Percentiles rank a stretch among this genome's conserved stretches.
These are phyloP conservation scores for Sphagnum contortum DNA, from an alignment of 225 moss, liverwort and hornwort genomes.

Conservation along the genomic window DNA sequence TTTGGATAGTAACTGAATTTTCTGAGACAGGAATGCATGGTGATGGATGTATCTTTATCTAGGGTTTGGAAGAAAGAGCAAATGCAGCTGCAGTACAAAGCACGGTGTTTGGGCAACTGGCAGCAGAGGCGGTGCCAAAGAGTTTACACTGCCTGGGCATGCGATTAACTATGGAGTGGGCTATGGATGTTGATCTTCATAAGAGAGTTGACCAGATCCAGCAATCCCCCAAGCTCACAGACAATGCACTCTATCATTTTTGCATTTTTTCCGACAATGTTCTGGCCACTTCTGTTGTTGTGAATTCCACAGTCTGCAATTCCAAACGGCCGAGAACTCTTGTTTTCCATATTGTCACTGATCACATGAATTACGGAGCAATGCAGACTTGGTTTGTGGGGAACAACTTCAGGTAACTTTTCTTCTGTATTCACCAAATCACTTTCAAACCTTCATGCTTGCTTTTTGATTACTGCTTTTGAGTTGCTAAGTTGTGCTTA, in stretches of 20 bases:
- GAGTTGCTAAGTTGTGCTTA: neutral
- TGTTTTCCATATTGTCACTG: conserved; percentile 56
- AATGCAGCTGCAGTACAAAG: conserved; percentile 53
- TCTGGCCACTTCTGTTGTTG: conserved; percentile 41
- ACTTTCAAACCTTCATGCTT: neutral
- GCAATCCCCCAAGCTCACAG: conserved; percentile 25
- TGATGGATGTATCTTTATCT: neutral
- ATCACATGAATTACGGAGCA: conserved; percentile 47
- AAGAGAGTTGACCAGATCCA: neutral
- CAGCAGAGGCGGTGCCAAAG: conserved; percentile 58
- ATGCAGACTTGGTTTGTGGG: conserved; percentile 51
- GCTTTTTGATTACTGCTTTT: neutral
- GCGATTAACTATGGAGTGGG: conserved; percentile 43
- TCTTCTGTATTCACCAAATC: neutral
- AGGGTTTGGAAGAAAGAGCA: conserved; percentile 47
- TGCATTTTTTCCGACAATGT: conserved; percentile 59
- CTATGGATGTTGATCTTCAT: conserved; percentile 18
- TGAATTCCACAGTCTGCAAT: conserved; percentile 45
- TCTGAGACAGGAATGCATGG: neutral
- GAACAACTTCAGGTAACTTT: conserved; percentile 14
- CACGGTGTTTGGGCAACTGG: conserved; percentile 56
- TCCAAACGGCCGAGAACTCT: conserved; percentile 22
- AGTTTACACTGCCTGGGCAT: conserved; percentile 52
- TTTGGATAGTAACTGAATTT: neutral
- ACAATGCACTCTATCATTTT: conserved; percentile 45